Percentiles rank a stretch among this genome's conserved stretches.
Evolutionary conservation across 768 basidiomycete genomes (phyloP).

Genomic region (Tylopilus balloui): DNA sequence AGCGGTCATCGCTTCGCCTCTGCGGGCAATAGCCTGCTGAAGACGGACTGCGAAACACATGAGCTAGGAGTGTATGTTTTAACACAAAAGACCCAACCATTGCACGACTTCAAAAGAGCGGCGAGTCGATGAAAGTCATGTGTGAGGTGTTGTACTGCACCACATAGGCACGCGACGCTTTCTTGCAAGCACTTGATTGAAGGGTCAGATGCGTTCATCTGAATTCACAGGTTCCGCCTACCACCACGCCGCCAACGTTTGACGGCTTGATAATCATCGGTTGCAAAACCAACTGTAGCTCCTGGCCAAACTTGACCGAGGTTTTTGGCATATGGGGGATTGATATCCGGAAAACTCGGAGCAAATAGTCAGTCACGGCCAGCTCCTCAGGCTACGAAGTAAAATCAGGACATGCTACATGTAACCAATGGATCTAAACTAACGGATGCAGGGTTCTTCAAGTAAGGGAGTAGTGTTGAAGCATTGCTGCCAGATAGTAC

Average conservation of each 20-base stretch:
- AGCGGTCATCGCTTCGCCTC: constrained; percentile 36
- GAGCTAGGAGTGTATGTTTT: neutral
- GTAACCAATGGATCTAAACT: constrained; percentile 19
- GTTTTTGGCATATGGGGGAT: constrained; percentile 90
- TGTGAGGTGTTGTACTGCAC: constrained; percentile 78
- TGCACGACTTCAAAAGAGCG: constrained; percentile 80
- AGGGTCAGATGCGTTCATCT: neutral
- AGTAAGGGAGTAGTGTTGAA: constrained; percentile 81
- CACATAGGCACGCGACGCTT: constrained; percentile 87
- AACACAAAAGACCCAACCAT: constrained; percentile 42
- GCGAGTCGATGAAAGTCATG: constrained; percentile 79
- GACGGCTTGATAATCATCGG: constrained; percentile 91
- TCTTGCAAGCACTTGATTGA: constrained; percentile 74
- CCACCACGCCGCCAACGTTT: constrained; percentile 59
- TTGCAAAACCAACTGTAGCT: constrained; percentile 75
- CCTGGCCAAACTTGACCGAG: constrained; percentile 80
- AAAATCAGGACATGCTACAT: constrained; percentile 2
- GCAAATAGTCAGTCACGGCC: constrained; percentile 75
- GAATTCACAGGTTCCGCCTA: constrained; percentile 29
- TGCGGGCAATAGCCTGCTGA: constrained; percentile 49
- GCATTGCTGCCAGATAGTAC: constrained; percentile 83
- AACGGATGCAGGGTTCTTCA: constrained; percentile 79
- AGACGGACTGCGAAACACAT: constrained; percentile 48
- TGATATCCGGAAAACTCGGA: constrained; percentile 81
- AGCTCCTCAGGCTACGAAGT: constrained; percentile 70